Conservation (phyloP, 2,329 filamentous ascomycete genomes). For the Conoideocrella luteorostrata region DNA sequence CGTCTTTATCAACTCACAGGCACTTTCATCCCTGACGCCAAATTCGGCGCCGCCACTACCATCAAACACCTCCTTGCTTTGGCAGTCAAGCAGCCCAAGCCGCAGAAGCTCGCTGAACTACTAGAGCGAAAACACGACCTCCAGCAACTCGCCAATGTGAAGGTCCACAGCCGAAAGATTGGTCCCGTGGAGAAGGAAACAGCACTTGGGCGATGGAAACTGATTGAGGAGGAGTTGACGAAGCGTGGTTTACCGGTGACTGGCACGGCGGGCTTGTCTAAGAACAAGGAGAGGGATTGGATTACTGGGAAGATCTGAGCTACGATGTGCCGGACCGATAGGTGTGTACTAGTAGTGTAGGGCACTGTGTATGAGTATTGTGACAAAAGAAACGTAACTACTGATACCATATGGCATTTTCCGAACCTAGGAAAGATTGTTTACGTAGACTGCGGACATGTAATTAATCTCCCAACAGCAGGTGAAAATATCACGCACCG, state of each 20-base stretch:
- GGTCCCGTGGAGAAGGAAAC: slow-evolving; percentile 68
- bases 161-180: slow-evolving; percentile 56
- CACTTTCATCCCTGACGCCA: slow-evolving; percentile 64
- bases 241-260: slow-evolving; percentile 54
- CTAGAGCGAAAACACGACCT: slow-evolving; percentile 44
- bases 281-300: slow-evolving; percentile 38
- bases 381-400: slow-evolving; percentile 2
- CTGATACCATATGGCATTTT: too few relatives aligned
- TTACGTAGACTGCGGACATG: too few relatives aligned
- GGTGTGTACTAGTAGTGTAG: slow-evolving; percentile 3
- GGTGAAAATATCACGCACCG: too few relatives aligned
- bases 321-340: background rate
- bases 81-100: slow-evolving; percentile 47
- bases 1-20: slow-evolving; percentile 77
- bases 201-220: slow-evolving; percentile 68
- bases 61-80: slow-evolving; percentile 49
- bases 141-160: slow-evolving; percentile 59
- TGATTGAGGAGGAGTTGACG: slow-evolving; percentile 65
- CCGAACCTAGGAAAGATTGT: too few relatives aligned
- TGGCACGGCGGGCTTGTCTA: slow-evolving; percentile 34
- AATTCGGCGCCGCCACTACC: slow-evolving; percentile 50
- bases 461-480: too few relatives aligned
- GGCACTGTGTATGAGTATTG: slow-evolving; percentile 5
- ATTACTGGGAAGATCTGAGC: slow-evolving; percentile 31
- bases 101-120: slow-evolving; percentile 56